Base-by-base conservation (phyloP, 257 asterid genomes). In the Parsonsia alboflavescens region DNA sequence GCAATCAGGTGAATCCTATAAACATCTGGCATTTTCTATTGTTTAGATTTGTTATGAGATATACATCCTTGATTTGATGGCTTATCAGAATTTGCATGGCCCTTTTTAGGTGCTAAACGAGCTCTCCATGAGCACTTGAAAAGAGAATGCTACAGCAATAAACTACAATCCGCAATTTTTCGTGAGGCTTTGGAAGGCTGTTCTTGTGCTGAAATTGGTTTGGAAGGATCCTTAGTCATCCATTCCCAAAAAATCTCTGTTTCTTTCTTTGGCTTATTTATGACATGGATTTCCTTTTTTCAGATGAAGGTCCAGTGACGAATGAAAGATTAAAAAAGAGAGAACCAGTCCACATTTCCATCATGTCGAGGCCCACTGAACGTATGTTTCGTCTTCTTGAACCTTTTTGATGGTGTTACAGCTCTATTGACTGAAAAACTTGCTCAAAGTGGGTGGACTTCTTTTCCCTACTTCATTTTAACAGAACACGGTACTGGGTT, bases 81-180 rank as follows among this genome's bases (percentile, higher is more conserved):
- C 67, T 17, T 57, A 63, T n/a, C 2, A 71, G 63, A 77, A 70
- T 13, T 82, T 80, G 49, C 33, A 46, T 69, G 84, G 58, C 33
- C 33, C 45, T 61, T 79, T 72, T 53, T 71, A 95, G 99, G 86
- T 82, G 91, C 98, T 63, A 81, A 81, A 75, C 89, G 81, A 82
- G 89, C 92, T 76, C 86, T 94, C 68, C 76, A 17, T 53, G 69
- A 83, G 73, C 97, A 95, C 83, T 73, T 95, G 85, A 89, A 84
- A 84, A 83, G 82, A 76, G 96, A 95, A 87, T 89, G 93, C 79
- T 88, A 78, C 73, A 86, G 76, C 76, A 89, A 87, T 81, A 89
- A 84, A 80, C 87, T 95, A 58, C 89, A 89, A 75, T 86, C 96
- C 39, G 89, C 98, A 63, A 90, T 95, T 80, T 88, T 83, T 87